Evolutionary conservation across 2,329 filamentous ascomycete species (phyloP).

Genomic region (Amauroascus niger): DNA sequence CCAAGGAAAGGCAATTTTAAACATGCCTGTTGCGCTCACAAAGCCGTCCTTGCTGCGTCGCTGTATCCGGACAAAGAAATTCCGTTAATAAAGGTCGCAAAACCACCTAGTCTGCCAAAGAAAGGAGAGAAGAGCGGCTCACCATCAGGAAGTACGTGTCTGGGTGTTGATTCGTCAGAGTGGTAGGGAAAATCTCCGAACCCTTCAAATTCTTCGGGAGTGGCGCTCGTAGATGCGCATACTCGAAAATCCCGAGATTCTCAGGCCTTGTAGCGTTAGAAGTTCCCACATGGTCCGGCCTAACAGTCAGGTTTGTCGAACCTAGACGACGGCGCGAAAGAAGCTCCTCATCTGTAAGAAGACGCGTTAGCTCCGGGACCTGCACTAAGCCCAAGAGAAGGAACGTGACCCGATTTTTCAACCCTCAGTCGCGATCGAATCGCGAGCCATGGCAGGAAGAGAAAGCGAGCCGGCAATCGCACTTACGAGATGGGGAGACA

Average conservation of each 20-base stretch:
- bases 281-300: constrained; percentile 62
- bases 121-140: constrained; percentile 25
- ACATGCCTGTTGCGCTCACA: constrained; percentile 59
- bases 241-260: constrained; percentile 79
- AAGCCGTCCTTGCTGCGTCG: constrained; percentile 57
- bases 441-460: background rate
- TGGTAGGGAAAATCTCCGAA: constrained; percentile 84
- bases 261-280: constrained; percentile 62
- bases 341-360: constrained; percentile 55
- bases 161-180: constrained; percentile 51
- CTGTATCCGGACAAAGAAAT: constrained; percentile 27
- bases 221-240: constrained; percentile 87
- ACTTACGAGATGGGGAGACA: constrained; percentile 39
- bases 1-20: constrained; percentile 60
- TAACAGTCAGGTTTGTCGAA: constrained; percentile 80
- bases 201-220: constrained; percentile 77
- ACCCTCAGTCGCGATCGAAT: background rate
- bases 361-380: constrained; percentile 18
- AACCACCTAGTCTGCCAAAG: background rate
- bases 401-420: background rate
- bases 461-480: constrained; percentile 2
- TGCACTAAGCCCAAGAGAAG: background rate
- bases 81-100: background rate
- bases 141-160: constrained; percentile 95
- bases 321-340: constrained; percentile 78